Percentiles rank a stretch among this genome's conserved stretches.
phyloP scores from a whole-genome alignment of 2,329 filamentous ascomycete genomes.

The Eurotiales sp. region DNA sequence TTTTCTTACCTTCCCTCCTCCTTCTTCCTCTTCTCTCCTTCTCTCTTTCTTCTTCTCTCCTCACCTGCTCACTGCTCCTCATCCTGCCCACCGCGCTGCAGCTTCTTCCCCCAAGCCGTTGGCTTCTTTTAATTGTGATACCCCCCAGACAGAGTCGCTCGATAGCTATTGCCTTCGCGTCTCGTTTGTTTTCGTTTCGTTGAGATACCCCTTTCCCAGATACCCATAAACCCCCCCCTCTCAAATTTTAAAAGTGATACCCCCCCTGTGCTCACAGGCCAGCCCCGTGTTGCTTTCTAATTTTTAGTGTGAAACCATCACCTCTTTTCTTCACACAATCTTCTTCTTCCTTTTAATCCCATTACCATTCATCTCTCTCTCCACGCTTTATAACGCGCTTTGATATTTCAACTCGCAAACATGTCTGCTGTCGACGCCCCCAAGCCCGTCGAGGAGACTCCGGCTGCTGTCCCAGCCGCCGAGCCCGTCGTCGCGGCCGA shows the following conservation, averaged over 20 bases:
- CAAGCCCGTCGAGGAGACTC: conserved; percentile 64
- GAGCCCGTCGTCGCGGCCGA: conserved; percentile 57
- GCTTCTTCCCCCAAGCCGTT: conserved; percentile 20
- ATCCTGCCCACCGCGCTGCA: conserved; percentile 19
- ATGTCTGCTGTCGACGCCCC: conserved; percentile 67
- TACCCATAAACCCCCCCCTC: too few relatives aligned
- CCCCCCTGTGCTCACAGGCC: conserved; percentile 13
- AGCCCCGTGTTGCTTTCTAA: conserved; percentile 8
- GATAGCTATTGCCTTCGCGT: conserved; percentile 27
- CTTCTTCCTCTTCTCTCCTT: conserved; percentile 24
- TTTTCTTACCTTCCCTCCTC: conserved; percentile 18
- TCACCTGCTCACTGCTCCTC: conserved; percentile 21
- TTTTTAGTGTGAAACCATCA: neutral
- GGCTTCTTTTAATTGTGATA: conserved; percentile 31
- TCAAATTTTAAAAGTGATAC: conserved; percentile 13
- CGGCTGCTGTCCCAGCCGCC: conserved; percentile 23
- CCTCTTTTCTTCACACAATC: too few relatives aligned
- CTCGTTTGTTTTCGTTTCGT: conserved; percentile 26
- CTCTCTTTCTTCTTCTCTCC: conserved; percentile 17
- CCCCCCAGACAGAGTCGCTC: conserved; percentile 32
- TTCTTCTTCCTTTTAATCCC: neutral
- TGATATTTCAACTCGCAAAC: conserved; percentile 19
- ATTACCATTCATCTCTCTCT: conserved; percentile 11
- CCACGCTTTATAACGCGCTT: too few relatives aligned
- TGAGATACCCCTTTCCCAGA: conserved; percentile 31